phyloP scores from a whole-genome alignment of 345 rosid species.

The Durio zibethinus region DNA sequence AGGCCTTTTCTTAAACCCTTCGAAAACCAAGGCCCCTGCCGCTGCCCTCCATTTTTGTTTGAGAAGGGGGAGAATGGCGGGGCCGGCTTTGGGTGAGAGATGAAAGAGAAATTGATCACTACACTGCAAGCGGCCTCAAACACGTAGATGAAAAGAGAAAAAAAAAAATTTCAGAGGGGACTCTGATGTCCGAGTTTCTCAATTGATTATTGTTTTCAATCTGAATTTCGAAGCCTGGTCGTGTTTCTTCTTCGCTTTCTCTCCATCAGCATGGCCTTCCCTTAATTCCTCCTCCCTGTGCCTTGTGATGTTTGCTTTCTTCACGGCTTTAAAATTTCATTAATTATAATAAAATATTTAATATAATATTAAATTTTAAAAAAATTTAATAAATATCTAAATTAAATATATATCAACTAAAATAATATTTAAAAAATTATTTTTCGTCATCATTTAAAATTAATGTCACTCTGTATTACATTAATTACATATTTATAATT shows the following conservation, averaged over 20 bases:
- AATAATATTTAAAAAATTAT: too few species aligned
- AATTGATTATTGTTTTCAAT: neutral
- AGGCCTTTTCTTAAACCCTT: neutral
- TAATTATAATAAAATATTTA: too few species aligned
- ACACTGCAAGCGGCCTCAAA: constrained; percentile 4
- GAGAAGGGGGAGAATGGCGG: neutral
- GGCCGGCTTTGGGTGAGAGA: neutral
- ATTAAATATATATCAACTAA: too few species aligned
- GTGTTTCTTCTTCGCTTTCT: constrained; percentile 2
- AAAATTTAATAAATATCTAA: too few species aligned
- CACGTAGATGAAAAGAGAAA: constrained; percentile 1
- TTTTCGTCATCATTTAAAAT: too few species aligned
- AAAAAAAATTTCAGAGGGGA: constrained; percentile 7
- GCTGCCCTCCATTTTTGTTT: neutral
- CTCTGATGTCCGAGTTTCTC: neutral
- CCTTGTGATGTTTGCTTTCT: neutral
- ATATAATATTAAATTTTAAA: too few species aligned
- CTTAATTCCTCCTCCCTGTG: neutral
- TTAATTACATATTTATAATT: too few species aligned
- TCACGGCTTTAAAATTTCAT: neutral
- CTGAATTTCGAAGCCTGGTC: constrained; percentile 5
- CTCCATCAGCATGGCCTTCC: neutral
- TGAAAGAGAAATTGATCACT: neutral
- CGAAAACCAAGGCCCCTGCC: neutral
- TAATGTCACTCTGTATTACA: too few species aligned